Conservation (phyloP, 768 basidiomycete species). For the Tylopilus vinaceipallidus region DNA sequence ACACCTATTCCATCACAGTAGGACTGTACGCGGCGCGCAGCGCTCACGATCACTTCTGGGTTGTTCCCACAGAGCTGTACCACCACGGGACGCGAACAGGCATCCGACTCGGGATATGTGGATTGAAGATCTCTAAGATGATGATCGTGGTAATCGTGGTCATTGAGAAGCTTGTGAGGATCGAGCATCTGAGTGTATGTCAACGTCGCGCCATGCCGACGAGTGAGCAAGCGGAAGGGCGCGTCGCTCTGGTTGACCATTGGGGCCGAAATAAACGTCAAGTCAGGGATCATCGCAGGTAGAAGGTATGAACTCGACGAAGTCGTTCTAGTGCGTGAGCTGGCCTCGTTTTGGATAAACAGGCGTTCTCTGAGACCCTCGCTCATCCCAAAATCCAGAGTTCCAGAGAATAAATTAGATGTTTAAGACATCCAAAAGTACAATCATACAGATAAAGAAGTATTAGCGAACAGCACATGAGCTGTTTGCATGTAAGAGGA, state of each 20-base stretch:
- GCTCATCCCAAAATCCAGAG: no score
- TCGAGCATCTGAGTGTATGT: slow-evolving; percentile 79
- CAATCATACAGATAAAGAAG: slow-evolving; percentile 17
- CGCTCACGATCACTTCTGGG: slow-evolving; percentile 56
- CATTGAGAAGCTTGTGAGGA: slow-evolving; percentile 58
- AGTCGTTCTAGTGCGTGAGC: no score
- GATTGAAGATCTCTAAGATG: slow-evolving; percentile 55
- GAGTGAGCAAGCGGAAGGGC: slow-evolving; percentile 64
- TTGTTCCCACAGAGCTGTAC: slow-evolving; percentile 77
- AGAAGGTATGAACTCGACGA: not conserved
- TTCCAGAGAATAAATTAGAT: slow-evolving; percentile 17
- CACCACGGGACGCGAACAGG: slow-evolving; percentile 49
- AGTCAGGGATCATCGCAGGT: slow-evolving; percentile 24
- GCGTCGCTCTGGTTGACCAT: slow-evolving; percentile 83
- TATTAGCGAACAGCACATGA: not conserved
- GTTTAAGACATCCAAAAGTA: slow-evolving; percentile 2
- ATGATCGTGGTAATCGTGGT: slow-evolving; percentile 62
- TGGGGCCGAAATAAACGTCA: slow-evolving; percentile 57
- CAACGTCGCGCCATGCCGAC: slow-evolving; percentile 61
- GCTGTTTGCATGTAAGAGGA: not conserved
- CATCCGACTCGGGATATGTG: slow-evolving; percentile 12
- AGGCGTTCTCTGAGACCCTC: no score
- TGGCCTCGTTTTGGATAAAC: not conserved
- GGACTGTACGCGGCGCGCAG: slow-evolving; percentile 55
- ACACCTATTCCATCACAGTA: slow-evolving; percentile 72